These are phyloP conservation scores for Kwoniella heveanensis DNA, from an alignment of 768 basidiomycete genomes.

Conservation along the genomic window DNA sequence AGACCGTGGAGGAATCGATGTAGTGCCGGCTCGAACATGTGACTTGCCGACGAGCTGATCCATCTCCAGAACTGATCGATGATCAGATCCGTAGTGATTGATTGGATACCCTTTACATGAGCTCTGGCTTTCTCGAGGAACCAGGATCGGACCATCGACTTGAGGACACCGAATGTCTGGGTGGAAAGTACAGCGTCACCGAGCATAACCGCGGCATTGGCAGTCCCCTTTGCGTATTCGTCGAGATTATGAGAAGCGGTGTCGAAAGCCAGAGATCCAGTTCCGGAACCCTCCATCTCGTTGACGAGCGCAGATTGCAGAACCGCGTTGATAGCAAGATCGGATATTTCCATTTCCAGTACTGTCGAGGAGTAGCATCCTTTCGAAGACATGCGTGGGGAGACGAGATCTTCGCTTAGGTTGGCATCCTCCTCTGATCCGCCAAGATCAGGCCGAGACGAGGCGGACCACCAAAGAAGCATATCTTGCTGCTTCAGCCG, in stretches of 20 bases:
- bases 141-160: constrained; percentile 87
- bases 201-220: constrained; percentile 70
- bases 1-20: constrained; percentile 91
- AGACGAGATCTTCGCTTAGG: constrained; percentile 73
- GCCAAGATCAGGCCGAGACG: constrained; percentile 85
- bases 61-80: constrained; percentile 98
- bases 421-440: constrained; percentile 85
- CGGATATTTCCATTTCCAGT: constrained; percentile 81
- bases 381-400: constrained; percentile 78
- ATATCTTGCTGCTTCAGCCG: constrained; percentile 83
- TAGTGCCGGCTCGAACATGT: constrained; percentile 87
- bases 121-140: constrained; percentile 74
- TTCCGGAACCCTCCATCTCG: constrained; percentile 87
- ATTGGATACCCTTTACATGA: constrained; percentile 66
- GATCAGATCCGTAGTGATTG: constrained; percentile 59
- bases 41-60: constrained; percentile 80
- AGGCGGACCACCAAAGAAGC: constrained; percentile 94
- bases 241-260: constrained; percentile 86
- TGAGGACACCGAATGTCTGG: constrained; percentile 80
- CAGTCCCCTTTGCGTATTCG: constrained; percentile 76
- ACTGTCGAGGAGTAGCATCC: constrained; percentile 93
- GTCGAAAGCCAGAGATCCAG: constrained; percentile 91
- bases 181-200: constrained; percentile 88
- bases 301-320: constrained; percentile 93
- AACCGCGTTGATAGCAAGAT: constrained; percentile 90